Evolutionary conservation across 306 rosid genomes (phyloP).

Genomic region (Cicer arietinum): DNA sequence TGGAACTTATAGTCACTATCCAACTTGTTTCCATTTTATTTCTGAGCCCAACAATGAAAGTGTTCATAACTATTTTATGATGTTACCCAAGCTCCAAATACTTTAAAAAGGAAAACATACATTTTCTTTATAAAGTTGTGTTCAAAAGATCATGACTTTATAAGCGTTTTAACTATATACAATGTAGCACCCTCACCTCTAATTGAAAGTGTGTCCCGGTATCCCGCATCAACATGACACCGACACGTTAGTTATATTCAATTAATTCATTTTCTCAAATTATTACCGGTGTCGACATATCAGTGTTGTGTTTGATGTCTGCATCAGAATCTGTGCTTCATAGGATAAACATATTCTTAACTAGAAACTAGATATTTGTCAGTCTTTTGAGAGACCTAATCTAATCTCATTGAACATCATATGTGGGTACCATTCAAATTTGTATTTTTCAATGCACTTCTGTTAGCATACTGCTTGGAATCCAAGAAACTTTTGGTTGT

Average conservation of each 20-base stretch:
- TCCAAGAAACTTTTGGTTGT: not conserved
- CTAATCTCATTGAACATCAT: not conserved
- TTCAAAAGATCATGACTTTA: not conserved
- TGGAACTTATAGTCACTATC: conserved; percentile 10
- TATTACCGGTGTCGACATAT: too few species aligned
- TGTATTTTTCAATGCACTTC: not conserved
- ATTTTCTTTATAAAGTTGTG: not conserved
- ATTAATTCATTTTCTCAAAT: too few species aligned
- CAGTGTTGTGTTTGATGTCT: too few species aligned
- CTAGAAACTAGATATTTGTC: not conserved
- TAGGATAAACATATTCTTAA: not conserved
- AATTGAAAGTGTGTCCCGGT: too few species aligned
- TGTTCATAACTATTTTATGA: conserved; percentile 22
- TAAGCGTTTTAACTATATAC: not conserved
- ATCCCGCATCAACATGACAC: too few species aligned
- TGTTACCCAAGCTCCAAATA: not conserved
- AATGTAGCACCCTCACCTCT: not conserved
- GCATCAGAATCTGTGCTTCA: too few species aligned
- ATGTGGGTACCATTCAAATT: not conserved
- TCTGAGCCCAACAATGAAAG: not conserved
- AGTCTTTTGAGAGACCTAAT: not conserved
- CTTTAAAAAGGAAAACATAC: not conserved
- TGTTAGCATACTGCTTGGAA: conserved; percentile 22
- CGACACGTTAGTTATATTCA: too few species aligned
- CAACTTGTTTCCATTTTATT: not conserved